Conservation (phyloP, 1,284 basidiomycete genomes). For the Cutaneotrichosporon sp. region DNA sequence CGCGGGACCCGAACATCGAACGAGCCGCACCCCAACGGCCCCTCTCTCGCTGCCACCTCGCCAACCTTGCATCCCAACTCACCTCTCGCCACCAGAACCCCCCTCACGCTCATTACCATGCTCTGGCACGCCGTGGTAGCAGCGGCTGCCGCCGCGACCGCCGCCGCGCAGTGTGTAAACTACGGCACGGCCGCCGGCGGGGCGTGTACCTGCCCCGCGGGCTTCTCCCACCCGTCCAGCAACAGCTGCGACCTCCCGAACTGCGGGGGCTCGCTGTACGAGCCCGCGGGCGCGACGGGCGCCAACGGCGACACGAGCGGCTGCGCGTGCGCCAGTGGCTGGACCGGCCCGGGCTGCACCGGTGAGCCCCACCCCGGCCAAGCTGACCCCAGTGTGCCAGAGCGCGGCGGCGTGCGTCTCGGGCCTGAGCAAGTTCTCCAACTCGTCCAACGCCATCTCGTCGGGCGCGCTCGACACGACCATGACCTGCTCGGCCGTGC, state of each 20-base stretch:
- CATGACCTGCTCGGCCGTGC: conserved; percentile 34
- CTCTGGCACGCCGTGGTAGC: conserved; percentile 11
- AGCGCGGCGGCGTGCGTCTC: conserved; percentile 35
- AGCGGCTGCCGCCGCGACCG: conserved; percentile 2
- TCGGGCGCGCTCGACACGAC: conserved; percentile 27
- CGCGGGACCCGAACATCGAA: no score
- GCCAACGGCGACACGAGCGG: conserved; percentile 59
- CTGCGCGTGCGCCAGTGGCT: conserved; percentile 70
- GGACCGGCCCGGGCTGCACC: conserved; percentile 76
- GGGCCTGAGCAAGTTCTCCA: conserved; percentile 14
- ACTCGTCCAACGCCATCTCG: conserved; percentile 5
- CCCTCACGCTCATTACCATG: conserved; percentile 1
- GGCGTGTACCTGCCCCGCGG: conserved; percentile 69
- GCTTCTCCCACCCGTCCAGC: conserved; percentile 49
- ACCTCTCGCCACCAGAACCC: background rate
- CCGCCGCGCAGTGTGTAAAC: conserved; percentile 17
- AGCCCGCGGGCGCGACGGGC: conserved; percentile 40
- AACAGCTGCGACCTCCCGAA: conserved; percentile 55
- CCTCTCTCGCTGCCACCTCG: background rate
- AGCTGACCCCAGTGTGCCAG: conserved; percentile 32
- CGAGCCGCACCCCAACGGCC: background rate
- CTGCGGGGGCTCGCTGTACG: conserved; percentile 76
- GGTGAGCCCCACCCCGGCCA: conserved; percentile 35
- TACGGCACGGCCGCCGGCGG: conserved; percentile 6
- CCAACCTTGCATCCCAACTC: background rate